Base-by-base conservation (phyloP, 371 early-diverging fungal genomes). In the Rhizomucor pusillus region DNA sequence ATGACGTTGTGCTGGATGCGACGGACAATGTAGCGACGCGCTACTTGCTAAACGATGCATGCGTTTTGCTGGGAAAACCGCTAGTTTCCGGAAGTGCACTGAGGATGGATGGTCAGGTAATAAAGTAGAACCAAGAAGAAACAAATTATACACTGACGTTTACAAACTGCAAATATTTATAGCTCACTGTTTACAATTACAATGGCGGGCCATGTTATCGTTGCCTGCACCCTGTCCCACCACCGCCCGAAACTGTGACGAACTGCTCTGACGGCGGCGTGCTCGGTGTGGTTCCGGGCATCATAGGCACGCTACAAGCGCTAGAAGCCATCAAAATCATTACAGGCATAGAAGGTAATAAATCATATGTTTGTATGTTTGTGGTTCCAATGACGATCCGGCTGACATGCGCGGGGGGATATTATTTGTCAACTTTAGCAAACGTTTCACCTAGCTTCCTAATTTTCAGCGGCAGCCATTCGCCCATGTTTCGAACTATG, bases 241-340 rank as follows among this genome's bases (percentile, higher is more conserved):
- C 97, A 7, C 92, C 95, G 5, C 75, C 92, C 1, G 92, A 89
- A 44, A 81, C 92, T 12, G 90, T 95, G 24, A 85, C 88, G 14
- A 93, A 86, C 66, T 99, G 99, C 71, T 82, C 88, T 12, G 96
- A 96, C 62, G 91, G 90, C n/a, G 99, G 99, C n/a, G 98, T 99
- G 7, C 71, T 99, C 39, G 99, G 99, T 35, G 91, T 91, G 81
- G 95, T 98, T 3, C 90, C 95, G 0, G 99, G 99, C 6, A 76
- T 97, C 29, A 90, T 99, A 58, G 99, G 99, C 22, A 90, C 86
- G 29, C 61, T 98, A 36, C 94, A 98, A 79, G 99, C 99, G 20
- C 76, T 95, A 48, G 97, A 98, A 71, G 93, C 89, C 2, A 91
- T 99, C 57, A 98, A 97, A 64, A 80, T 97, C 20, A 71, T 84